Evolutionary conservation across 371 early-diverging fungal species (phyloP), one percentile per base, ranked within the genome.

Genomic region (Lichtheimia corymbifera): DNA sequence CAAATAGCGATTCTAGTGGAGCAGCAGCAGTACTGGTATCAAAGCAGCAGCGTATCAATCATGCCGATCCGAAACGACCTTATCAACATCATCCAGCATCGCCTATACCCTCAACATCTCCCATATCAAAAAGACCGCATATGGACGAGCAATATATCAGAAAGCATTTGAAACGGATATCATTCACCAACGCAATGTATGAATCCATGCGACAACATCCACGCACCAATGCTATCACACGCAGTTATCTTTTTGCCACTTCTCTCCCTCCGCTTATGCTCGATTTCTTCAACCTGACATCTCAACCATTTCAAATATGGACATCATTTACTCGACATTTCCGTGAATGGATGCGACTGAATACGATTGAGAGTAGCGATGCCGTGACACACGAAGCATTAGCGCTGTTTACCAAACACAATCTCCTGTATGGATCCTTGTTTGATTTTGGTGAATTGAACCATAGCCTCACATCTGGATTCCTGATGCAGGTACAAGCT

Each of bases 361-460:
- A 28, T 24, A 52, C 42, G 11, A 25, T 17, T 12, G 35, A 55
- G 28, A 53, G 9, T 45, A 47, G 47, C 3, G 47, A 56, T 18
- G 50, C 59, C 7, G 58, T 70, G 12, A 55, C 59, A 27, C 44
- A 62, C 17, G 66, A 68, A 51, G 50, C 58, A 17, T 40, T 72
- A 24, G 25, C 30, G 4, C 61, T 63, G 12, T 65, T 66, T 61
- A 13, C 47, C 17, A 62, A 43, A 28, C 65, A 74, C 22, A 73
- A 79, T 52, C 44, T 59, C 15, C 60, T 79, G 22, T 79, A 79
- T 49, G 65, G 65, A 42, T 28, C 68, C 12, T 71, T 76, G 40
- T 62, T 76, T 54, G 65, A 70, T 45, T 61, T 53, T 17, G 5
- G 44, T 35, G 51, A 22, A 45, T 27, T 59, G 18, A 35, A 47